These are phyloP conservation scores for Lactifluus echinatus DNA, from an alignment of 768 basidiomycete genomes.

Conservation along the genomic window DNA sequence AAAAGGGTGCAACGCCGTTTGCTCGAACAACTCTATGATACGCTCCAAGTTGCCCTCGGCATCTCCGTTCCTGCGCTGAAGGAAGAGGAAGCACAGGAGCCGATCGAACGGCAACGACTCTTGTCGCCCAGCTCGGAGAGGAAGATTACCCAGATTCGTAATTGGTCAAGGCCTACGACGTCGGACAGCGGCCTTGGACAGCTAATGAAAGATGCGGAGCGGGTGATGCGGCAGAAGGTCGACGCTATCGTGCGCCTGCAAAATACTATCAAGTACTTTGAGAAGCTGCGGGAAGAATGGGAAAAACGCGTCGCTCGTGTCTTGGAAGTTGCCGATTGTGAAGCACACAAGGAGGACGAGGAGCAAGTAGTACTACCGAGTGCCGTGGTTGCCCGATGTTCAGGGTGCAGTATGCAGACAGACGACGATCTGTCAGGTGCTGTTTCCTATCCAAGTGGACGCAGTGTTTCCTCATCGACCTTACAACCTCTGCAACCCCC, in stretches of 20 bases:
- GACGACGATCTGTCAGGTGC: conserved; percentile 51
- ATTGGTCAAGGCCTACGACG: conserved; percentile 78
- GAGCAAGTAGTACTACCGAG: conserved; percentile 23
- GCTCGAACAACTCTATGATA: conserved; percentile 80
- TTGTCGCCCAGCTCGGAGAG: conserved; percentile 86
- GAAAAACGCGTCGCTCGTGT: conserved; percentile 79
- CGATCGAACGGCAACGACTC: conserved; percentile 85
- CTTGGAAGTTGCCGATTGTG: conserved; percentile 48
- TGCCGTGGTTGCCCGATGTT: conserved; percentile 19
- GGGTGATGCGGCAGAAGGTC: conserved; percentile 86
- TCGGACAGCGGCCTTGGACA: conserved; percentile 80
- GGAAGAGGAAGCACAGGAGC: conserved; percentile 86
- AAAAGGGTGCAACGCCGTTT: conserved; percentile 76
- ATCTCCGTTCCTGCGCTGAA: conserved; percentile 82
- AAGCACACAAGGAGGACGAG: conserved; percentile 31
- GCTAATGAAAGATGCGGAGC: conserved; percentile 80
- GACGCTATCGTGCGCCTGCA: conserved; percentile 94
- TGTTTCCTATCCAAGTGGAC: conserved; percentile 34
- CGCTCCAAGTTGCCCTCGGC: conserved; percentile 69
- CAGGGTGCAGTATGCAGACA: conserved; percentile 19
- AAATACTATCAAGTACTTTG: conserved; percentile 93
- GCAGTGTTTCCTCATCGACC: conserved; percentile 31
- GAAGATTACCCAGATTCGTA: conserved; percentile 72
- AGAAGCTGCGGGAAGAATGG: conserved; percentile 97
- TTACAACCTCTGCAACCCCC: conserved; percentile 25